Percentiles rank a stretch among this genome's conserved stretches.
Conservation (phyloP, 371 early-diverging fungal species). For the Zychaea mexicana region DNA sequence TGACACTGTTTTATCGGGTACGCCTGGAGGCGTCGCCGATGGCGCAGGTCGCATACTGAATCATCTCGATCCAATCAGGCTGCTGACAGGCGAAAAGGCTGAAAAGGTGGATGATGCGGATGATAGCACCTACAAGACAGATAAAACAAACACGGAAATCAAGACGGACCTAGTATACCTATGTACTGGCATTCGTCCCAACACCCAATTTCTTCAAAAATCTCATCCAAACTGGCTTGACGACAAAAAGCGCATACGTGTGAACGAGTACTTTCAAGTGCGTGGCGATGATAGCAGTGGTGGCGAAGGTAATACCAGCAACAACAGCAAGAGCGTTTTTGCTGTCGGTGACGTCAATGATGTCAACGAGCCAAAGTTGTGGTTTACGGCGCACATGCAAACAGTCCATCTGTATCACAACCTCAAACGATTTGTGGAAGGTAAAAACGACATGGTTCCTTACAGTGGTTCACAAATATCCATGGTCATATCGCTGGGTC, state of each 20-base stretch:
- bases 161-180: conserved; percentile 30
- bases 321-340: conserved; percentile 29
- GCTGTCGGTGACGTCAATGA: conserved; percentile 38
- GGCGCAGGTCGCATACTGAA: conserved; percentile 24
- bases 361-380: conserved; percentile 41
- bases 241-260: conserved; percentile 26
- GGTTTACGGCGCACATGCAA: conserved; percentile 48
- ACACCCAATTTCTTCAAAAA: conserved; percentile 25
- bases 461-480: conserved; percentile 21
- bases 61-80: conserved; percentile 4
- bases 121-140: conserved; percentile 23
- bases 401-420: conserved; percentile 33
- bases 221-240: conserved; percentile 25
- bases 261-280: conserved; percentile 29
- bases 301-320: too few species aligned
- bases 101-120: conserved; percentile 6
- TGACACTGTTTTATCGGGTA: conserved; percentile 17
- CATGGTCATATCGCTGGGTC: conserved; percentile 40
- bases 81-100: conserved; percentile 29
- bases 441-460: conserved; percentile 9
- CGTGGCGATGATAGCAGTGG: background rate
- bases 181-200: conserved; percentile 34
- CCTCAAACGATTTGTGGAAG: conserved; percentile 12
- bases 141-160: conserved; percentile 25
- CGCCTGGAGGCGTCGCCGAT: conserved; percentile 22